Evolutionary conservation across 352 stramenopile species (phyloP).

Genomic region (Blastocystis sp.): DNA sequence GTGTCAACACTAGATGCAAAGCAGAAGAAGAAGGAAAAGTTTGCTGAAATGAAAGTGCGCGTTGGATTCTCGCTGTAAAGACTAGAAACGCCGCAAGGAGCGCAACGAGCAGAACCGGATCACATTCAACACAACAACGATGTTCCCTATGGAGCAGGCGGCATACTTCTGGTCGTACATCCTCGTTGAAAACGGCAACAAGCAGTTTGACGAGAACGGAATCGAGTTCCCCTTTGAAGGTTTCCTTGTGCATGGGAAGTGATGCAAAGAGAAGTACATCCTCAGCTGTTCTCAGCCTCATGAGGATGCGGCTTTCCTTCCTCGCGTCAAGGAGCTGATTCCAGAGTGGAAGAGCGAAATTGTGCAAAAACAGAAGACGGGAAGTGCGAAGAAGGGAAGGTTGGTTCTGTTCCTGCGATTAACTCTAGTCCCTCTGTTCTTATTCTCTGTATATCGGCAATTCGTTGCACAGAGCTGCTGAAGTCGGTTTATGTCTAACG

Average conservation of each 20-base stretch:
- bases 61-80: neutral
- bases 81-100: conserved; percentile 52
- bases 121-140: conserved; percentile 8
- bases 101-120: conserved; percentile 35
- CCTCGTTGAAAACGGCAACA: conserved; percentile 21
- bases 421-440: conserved; percentile 19
- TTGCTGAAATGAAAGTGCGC: conserved; percentile 40
- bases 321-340: conserved; percentile 16
- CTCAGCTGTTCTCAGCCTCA: conserved; percentile 2
- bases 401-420: neutral
- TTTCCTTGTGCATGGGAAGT: neutral
- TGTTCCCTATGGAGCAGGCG: conserved; percentile 25
- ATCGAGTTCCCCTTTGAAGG: conserved; percentile 34
- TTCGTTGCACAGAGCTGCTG: conserved; percentile 44
- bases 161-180: conserved; percentile 64
- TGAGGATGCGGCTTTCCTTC: conserved; percentile 1
- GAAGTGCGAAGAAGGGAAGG: conserved; percentile 25
- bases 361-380: conserved; percentile 16
- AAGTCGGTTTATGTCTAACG: conserved; percentile 5
- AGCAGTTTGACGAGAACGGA: conserved; percentile 50
- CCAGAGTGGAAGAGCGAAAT: conserved; percentile 42
- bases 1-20: neutral
- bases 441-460: conserved; percentile 58
- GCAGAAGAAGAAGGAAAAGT: conserved; percentile 60
- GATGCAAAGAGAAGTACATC: conserved; percentile 5